Evolutionary conservation across 169 alveolate species (phyloP).

Genomic region (Plasmodium cynomolgi): DNA sequence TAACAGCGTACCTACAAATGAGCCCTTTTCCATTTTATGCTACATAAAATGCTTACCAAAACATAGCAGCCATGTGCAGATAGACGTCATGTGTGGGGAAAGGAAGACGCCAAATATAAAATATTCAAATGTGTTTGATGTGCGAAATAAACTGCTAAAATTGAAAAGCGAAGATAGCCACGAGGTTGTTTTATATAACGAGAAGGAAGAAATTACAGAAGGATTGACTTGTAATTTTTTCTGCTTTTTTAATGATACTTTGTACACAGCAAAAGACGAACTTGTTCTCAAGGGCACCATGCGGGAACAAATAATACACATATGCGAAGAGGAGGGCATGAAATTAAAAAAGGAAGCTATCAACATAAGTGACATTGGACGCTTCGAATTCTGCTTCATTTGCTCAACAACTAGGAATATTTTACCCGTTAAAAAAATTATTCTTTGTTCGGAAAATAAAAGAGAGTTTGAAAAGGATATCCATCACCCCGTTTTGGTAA

Average conservation of each 20-base stretch:
- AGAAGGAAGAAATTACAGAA: conserved; percentile 61
- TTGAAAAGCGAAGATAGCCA: conserved; percentile 36
- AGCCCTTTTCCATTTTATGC: conserved; percentile 34
- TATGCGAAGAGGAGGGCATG: conserved; percentile 40
- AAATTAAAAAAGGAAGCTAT: conserved; percentile 31
- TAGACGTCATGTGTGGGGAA: conserved; percentile 64
- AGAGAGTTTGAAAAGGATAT: conserved; percentile 56
- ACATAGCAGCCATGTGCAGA: conserved; percentile 20
- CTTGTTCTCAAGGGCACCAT: conserved; percentile 62
- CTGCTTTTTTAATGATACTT: conserved; percentile 37
- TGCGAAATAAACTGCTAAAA: conserved; percentile 56
- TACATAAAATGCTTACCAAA: conserved; percentile 56
- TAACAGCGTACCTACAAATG: neutral
- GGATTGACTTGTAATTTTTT: conserved; percentile 69
- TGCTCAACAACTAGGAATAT: conserved; percentile 73
- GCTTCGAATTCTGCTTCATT: conserved; percentile 66
- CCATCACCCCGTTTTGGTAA: conserved; percentile 41
- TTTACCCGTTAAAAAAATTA: conserved; percentile 54
- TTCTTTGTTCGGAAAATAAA: conserved; percentile 22
- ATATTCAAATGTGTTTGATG: conserved; percentile 56
- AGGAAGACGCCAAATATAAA: conserved; percentile 63
- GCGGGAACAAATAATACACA: conserved; percentile 39
- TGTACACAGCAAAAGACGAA: conserved; percentile 58
- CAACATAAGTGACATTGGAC: conserved; percentile 33
- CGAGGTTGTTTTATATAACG: conserved; percentile 59